Evolutionary conservation across 2,329 filamentous ascomycete genomes (phyloP), one percentile per base, ranked within the genome.

Genomic region (Penicillium sp.): DNA sequence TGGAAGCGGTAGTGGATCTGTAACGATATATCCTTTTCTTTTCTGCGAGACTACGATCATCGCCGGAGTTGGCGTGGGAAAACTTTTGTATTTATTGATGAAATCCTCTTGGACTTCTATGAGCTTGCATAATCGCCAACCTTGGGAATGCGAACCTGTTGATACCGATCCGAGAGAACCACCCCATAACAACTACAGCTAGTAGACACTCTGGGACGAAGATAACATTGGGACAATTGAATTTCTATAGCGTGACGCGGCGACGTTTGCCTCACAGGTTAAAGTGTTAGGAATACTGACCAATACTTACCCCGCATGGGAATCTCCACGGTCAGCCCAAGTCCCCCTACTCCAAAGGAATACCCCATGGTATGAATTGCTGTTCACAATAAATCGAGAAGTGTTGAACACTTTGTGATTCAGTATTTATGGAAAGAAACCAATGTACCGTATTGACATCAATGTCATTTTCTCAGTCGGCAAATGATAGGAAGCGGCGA

Each of bases 1-100:
- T 73, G 77, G 75, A 77, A 76, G 60, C 68, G 67, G 55, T 75
- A 67, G 53, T 27, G 33, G 27, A 44, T 25, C 16, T 45, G 27
- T 33, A 37, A 35, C 29, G 19, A 35, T 37, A 49, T 49, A 49
- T 37, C 31, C 31, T 35, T 35, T 47, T 19, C 14, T 21, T 25
- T 47, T 43, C 31, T 50, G 31, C n/a, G 37, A 55, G 39, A 45
- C 46, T 45, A 50, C 27, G 37, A 50, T 51, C 47, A 55, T 55
- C 46, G 26, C 48, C 25, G 53, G 53, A 50, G 53, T 55, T 55
- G 48, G 42, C 23, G 42, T 47, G 47, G 53, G 47, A 26, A 49
- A 49, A 49, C 9, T 29, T 13, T 42, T 42, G 39, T 42, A 42
- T 42, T 42, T 42, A 42, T 42, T 21, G 39, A 23, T 23, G 39